phyloP scores from a whole-genome alignment of 1,139 yeast genomes.

The Suhomyces terraborum region DNA sequence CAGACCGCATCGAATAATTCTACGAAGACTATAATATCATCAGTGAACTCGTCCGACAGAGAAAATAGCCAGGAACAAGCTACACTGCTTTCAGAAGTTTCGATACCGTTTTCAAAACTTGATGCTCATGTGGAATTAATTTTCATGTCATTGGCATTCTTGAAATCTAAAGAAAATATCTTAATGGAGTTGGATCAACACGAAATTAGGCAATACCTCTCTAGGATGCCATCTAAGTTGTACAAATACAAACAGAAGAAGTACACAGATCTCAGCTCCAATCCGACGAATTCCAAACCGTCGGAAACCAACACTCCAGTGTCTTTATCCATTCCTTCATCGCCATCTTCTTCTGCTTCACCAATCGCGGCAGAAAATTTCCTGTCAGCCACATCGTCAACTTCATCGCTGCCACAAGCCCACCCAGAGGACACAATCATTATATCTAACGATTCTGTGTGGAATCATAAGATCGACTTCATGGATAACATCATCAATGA shows the following conservation, averaged over 20 bases:
- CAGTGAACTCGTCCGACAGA: constrained; percentile 10
- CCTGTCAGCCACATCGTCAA: constrained; percentile 9
- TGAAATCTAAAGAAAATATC: constrained; percentile 77
- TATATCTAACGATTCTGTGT: constrained; percentile 39
- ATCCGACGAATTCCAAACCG: constrained; percentile 10
- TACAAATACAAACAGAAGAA: constrained; percentile 38
- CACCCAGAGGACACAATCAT: constrained; percentile 18
- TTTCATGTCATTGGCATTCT: constrained; percentile 74
- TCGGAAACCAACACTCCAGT: constrained; percentile 16
- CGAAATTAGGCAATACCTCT: constrained; percentile 79
- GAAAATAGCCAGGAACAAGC: not conserved
- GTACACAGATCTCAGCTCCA: constrained; percentile 7
- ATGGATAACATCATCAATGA: constrained; percentile 71
- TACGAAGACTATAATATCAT: constrained; percentile 16
- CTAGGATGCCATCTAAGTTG: constrained; percentile 52
- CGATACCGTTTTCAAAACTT: constrained; percentile 62
- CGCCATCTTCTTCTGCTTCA: constrained; percentile 13
- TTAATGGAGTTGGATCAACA: constrained; percentile 86
- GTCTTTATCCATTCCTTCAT: constrained; percentile 13
- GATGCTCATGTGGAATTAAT: constrained; percentile 80
- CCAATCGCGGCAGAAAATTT: constrained; percentile 10
- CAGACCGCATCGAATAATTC: constrained; percentile 13
- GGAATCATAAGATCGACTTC: constrained; percentile 49
- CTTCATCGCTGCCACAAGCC: constrained; percentile 9
- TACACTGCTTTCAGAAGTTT: not conserved